A percentile compares a stretch with the other conserved stretches of the same genome.
These are phyloP conservation scores for Closterium sp. DNA, from an alignment of 139 green algal species.

Conservation along the genomic window DNA sequence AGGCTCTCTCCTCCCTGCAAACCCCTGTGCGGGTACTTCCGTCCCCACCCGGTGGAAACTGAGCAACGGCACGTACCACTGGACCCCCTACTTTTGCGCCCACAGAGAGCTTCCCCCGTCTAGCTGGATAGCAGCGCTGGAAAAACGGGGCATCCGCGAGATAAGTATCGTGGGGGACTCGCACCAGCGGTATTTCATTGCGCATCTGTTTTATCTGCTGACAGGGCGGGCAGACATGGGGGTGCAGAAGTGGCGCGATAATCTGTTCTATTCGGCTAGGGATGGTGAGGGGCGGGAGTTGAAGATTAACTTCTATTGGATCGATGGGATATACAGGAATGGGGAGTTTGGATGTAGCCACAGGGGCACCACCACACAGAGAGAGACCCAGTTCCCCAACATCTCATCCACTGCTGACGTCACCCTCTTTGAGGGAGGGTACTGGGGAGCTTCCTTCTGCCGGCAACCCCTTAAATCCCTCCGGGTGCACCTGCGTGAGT, in stretches of 20 bases:
- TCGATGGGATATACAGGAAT: not conserved
- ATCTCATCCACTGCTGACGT: not conserved
- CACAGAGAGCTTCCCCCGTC: not conserved
- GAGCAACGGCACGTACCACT: not conserved
- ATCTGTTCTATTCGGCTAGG: not conserved
- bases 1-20: not conserved
- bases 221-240: not conserved
- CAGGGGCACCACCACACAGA: not conserved
- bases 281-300: not conserved
- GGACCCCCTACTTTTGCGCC: not conserved
- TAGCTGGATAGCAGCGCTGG: not conserved
- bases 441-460: not conserved
- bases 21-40: not conserved
- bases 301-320: not conserved
- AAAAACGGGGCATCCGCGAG: not conserved
- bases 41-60: not conserved
- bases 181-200: not conserved
- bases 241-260: not conserved
- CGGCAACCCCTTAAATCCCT: not conserved
- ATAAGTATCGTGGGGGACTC: not conserved
- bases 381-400: not conserved
- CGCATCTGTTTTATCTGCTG: not conserved
- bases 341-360: not conserved
- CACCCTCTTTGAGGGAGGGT: not conserved
- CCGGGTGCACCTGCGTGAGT: not conserved